Conservation (phyloP, 2,329 filamentous ascomycete species). For the Ascochyta clinopodiicola region DNA sequence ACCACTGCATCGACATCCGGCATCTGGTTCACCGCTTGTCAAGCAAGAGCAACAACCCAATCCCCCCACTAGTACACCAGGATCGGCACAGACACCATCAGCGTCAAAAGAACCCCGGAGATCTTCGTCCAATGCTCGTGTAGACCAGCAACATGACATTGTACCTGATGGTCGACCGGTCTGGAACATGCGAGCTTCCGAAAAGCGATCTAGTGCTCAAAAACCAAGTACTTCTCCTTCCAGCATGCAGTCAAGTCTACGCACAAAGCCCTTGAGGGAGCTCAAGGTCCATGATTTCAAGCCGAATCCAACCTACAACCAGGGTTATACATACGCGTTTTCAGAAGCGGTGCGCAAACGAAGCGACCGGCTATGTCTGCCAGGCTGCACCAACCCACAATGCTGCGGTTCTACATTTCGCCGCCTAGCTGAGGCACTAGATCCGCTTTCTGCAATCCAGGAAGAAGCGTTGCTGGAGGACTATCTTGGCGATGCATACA, state of each 20-base stretch:
- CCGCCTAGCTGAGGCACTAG: slow-evolving; percentile 61
- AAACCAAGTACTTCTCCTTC: slow-evolving; percentile 9
- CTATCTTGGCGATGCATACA: slow-evolving; percentile 57
- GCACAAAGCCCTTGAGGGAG: slow-evolving; percentile 62
- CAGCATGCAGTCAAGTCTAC: slow-evolving; percentile 38
- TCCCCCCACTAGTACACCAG: slow-evolving; percentile 16
- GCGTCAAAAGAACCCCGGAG: slow-evolving; percentile 1
- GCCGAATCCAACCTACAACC: slow-evolving; percentile 75
- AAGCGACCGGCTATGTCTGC: slow-evolving; percentile 71
- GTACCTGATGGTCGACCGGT: slow-evolving; percentile 27
- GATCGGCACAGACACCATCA: slow-evolving; percentile 11
- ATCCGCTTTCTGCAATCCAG: slow-evolving; percentile 38
- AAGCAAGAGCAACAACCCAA: slow-evolving; percentile 25
- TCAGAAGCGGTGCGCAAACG: slow-evolving; percentile 75
- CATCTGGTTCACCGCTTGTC: slow-evolving; percentile 18
- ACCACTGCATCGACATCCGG: slow-evolving; percentile 10
- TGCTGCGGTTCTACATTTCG: slow-evolving; percentile 80
- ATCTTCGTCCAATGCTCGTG: slow-evolving; percentile 3
- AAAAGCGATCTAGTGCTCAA: slow-evolving; percentile 17
- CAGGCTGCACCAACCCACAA: slow-evolving; percentile 74
- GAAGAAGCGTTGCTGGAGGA: slow-evolving; percentile 58
- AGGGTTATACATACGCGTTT: slow-evolving; percentile 75
- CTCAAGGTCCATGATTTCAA: slow-evolving; percentile 78
- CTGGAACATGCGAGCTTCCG: slow-evolving; percentile 30
- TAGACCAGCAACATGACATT: slow-evolving; percentile 13